Percentiles rank a stretch among this genome's conserved stretches.
These are phyloP conservation scores for Curvularia eragrostidis DNA, from an alignment of 2,329 filamentous ascomycete species.

Conservation along the genomic window DNA sequence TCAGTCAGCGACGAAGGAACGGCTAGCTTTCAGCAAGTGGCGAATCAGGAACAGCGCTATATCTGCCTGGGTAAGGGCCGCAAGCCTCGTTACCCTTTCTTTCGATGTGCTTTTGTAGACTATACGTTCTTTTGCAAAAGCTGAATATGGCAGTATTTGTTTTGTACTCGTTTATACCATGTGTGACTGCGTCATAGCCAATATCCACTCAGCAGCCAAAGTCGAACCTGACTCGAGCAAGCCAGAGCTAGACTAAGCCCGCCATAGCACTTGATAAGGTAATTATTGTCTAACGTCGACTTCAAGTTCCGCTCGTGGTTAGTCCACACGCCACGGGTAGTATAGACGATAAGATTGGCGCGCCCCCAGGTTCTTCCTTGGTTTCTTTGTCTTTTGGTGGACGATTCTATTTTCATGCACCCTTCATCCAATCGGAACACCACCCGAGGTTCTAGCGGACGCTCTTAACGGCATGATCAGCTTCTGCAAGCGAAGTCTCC, in stretches of 20 bases:
- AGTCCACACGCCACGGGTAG: neutral
- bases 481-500: neutral
- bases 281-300: neutral
- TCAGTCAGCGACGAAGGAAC: slow-evolving; percentile 18
- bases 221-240: neutral
- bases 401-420: neutral
- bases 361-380: neutral
- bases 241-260: neutral
- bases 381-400: neutral
- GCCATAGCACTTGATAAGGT: neutral
- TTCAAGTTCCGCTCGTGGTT: neutral
- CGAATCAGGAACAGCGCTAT: neutral
- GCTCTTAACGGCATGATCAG: neutral
- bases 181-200: neutral
- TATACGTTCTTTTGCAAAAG: neutral
- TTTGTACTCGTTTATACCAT: neutral
- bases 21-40: slow-evolving; percentile 1
- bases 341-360: neutral
- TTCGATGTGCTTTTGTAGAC: slow-evolving; percentile 1
- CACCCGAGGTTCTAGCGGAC: neutral
- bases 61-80: neutral
- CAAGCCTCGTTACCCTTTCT: neutral
- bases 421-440: neutral
- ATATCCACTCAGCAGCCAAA: neutral
- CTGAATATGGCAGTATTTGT: neutral